Conservation (phyloP, 2,329 filamentous ascomycete genomes). For the Dothideomycetidae sp. region DNA sequence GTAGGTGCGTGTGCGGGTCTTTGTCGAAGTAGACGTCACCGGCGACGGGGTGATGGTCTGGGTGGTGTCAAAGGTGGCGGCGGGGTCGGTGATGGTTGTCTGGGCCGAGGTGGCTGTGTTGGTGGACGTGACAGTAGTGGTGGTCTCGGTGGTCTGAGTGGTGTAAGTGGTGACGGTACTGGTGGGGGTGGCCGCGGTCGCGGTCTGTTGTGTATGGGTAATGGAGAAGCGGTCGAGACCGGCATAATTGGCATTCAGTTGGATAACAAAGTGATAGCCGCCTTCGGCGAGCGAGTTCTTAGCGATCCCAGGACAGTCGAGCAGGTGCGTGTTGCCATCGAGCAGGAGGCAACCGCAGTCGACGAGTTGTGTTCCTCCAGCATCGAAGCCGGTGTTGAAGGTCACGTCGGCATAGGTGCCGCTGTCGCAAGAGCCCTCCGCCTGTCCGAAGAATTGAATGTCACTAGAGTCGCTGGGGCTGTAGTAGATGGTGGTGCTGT, state of each 20-base stretch:
- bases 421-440: background rate
- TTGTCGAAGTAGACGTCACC: background rate
- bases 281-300: background rate
- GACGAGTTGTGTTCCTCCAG: background rate
- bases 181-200: background rate
- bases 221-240: background rate
- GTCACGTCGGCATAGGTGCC: background rate
- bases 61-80: background rate
- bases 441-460: background rate
- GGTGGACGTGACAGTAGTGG: background rate
- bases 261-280: background rate
- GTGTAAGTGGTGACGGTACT: background rate
- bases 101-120: background rate
- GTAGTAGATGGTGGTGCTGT: background rate
- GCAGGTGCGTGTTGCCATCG: background rate
- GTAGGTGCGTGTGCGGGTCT: background rate
- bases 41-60: background rate
- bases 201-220: background rate
- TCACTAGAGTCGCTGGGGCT: background rate
- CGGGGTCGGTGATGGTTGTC: background rate
- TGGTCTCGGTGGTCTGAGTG: background rate
- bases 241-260: background rate
- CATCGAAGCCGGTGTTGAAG: background rate
- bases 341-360: background rate
- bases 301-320: background rate